phyloP scores from a whole-genome alignment of 257 asterid species.

The Hygrophila difformis region DNA sequence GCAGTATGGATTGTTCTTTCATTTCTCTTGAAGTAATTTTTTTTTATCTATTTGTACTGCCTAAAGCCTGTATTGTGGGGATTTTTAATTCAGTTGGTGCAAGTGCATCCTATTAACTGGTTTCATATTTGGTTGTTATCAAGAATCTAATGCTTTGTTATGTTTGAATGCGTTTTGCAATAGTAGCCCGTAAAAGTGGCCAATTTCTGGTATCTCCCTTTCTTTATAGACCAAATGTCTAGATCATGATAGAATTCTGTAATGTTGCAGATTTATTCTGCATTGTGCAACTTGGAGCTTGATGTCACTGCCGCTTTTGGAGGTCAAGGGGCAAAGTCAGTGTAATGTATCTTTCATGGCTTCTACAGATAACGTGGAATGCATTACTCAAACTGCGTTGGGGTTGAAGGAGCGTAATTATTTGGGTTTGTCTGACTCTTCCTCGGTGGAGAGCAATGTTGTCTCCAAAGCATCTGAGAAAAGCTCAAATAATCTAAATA shows the following conservation, averaged over 20 bases:
- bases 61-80: too few relatives aligned
- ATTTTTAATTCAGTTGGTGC: too few relatives aligned
- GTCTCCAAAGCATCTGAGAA: conserved; percentile 26
- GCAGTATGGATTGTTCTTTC: too few relatives aligned
- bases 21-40: too few relatives aligned
- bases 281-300: conserved; percentile 13
- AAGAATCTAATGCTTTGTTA: too few relatives aligned
- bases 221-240: neutral
- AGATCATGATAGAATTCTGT: neutral
- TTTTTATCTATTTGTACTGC: too few relatives aligned
- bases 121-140: too few relatives aligned
- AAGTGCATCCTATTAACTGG: too few relatives aligned
- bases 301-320: conserved; percentile 45
- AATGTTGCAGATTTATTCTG: conserved; percentile 20
- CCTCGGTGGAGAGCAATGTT: conserved; percentile 60
- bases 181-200: too few relatives aligned
- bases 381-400: conserved; percentile 22
- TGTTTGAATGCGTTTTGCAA: too few relatives aligned
- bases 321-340: conserved; percentile 41
- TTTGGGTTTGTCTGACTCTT: conserved; percentile 61
- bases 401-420: conserved; percentile 64
- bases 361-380: conserved; percentile 44
- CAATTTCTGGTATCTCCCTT: neutral
- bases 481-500: conserved; percentile 42
- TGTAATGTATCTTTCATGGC: conserved; percentile 36